Conservation (phyloP, 768 basidiomycete species). For the Erythrobasidium yunnanense region DNA sequence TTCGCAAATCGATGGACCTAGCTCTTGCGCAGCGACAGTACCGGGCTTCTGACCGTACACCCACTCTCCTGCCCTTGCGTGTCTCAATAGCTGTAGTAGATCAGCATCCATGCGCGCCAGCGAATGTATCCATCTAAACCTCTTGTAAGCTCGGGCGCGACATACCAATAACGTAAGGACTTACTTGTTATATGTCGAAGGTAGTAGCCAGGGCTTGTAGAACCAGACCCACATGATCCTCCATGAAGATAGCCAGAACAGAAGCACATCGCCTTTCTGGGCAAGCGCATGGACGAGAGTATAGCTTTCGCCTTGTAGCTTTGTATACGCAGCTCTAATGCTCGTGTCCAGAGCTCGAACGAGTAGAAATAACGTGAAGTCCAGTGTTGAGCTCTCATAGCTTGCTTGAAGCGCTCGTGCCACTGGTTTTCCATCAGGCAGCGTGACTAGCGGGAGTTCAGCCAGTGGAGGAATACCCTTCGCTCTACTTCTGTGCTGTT, state of each 20-base stretch:
- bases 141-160: background rate
- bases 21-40: background rate
- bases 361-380: conserved; percentile 34
- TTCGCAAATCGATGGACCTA: conserved; percentile 14
- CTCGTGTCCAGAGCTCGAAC: conserved; percentile 31
- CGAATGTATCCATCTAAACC: conserved; percentile 28
- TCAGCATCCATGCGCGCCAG: conserved; percentile 32
- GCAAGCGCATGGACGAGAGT: background rate
- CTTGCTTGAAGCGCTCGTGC: no score
- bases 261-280: conserved; percentile 27
- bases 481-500: no score
- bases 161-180: background rate
- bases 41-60: conserved; percentile 29
- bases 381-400: conserved; percentile 29
- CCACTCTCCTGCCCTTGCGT: conserved; percentile 27
- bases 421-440: no score
- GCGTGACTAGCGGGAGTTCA: no score
- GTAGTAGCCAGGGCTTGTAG: conserved; percentile 30
- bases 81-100: conserved; percentile 28
- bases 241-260: conserved; percentile 26
- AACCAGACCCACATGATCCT: conserved; percentile 35
- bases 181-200: conserved; percentile 28
- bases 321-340: conserved; percentile 9
- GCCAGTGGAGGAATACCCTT: no score
- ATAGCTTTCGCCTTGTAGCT: background rate